Evolutionary conservation across 441 rosid species (phyloP).

Genomic region (Erysimum pusillum): DNA sequence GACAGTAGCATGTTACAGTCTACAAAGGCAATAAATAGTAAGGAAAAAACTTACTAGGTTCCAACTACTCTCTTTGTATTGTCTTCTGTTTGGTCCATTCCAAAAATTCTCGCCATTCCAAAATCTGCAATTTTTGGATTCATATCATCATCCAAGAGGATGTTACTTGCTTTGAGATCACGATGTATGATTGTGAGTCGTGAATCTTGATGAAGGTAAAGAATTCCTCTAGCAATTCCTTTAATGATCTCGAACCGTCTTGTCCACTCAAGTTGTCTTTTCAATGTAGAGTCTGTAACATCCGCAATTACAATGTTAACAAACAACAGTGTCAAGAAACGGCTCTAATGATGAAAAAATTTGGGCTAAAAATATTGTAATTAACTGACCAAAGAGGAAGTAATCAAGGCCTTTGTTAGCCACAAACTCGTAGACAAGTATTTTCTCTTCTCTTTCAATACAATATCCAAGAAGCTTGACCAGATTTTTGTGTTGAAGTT

Average conservation of each 20-base stretch:
- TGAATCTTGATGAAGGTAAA: slow-evolving; percentile 44
- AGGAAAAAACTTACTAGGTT: slow-evolving; percentile 53
- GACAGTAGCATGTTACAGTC: background rate
- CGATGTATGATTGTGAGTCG: slow-evolving; percentile 55
- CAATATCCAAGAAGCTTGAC: slow-evolving; percentile 61
- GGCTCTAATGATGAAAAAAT: background rate
- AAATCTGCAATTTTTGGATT: slow-evolving; percentile 60
- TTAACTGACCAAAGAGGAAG: slow-evolving; percentile 56
- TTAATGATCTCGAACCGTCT: slow-evolving; percentile 50
- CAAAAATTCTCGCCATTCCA: slow-evolving; percentile 59
- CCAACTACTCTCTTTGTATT: slow-evolving; percentile 54
- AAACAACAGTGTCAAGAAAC: background rate
- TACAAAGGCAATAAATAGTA: background rate
- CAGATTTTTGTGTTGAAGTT: slow-evolving; percentile 64
- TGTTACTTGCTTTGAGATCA: slow-evolving; percentile 58
- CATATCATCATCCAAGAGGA: slow-evolving; percentile 59
- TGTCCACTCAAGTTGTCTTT: slow-evolving; percentile 52
- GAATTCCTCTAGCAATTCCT: slow-evolving; percentile 56
- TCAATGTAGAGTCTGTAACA: slow-evolving; percentile 47
- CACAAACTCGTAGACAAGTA: slow-evolving; percentile 64
- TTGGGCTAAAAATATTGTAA: background rate
- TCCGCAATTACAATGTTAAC: background rate
- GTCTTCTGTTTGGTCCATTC: slow-evolving; percentile 46
- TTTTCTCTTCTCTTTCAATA: slow-evolving; percentile 53
- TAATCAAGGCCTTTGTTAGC: slow-evolving; percentile 60